These are phyloP conservation scores for Casuarina equisetifolia DNA, from an alignment of 306 rosid species.

Conservation along the genomic window DNA sequence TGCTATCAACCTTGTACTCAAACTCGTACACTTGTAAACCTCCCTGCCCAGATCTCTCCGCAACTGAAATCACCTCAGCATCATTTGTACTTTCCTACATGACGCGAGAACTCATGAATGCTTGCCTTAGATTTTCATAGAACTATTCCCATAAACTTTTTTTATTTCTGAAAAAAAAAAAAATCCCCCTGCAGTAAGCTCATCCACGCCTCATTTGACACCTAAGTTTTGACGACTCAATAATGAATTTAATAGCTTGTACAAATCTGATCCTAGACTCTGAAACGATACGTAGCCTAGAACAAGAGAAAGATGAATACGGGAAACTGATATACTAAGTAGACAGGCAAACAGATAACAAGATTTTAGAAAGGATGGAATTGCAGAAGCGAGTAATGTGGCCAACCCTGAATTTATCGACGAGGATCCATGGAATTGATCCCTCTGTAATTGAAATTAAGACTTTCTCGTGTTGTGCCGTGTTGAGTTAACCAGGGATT, in stretches of 20 bases:
- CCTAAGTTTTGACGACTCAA: not conserved
- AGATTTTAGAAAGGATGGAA: not conserved
- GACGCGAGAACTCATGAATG: conserved; percentile 6
- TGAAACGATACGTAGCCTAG: too few relatives aligned
- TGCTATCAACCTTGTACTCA: conserved; percentile 74
- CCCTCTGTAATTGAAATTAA: not conserved
- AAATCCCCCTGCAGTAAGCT: not conserved
- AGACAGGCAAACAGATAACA: not conserved
- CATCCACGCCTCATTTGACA: not conserved
- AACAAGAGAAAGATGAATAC: not conserved
- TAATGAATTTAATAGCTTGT: not conserved
- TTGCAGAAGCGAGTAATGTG: not conserved
- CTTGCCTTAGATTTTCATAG: not conserved
- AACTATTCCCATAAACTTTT: too few relatives aligned
- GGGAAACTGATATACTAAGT: not conserved
- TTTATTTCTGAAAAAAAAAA: not conserved
- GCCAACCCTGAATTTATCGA: not conserved
- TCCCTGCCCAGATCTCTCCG: conserved; percentile 67
- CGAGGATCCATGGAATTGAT: not conserved
- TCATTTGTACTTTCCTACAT: conserved; percentile 84
- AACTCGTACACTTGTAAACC: conserved; percentile 76
- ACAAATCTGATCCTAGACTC: too few relatives aligned
- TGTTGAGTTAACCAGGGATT: not conserved
- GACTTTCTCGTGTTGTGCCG: not conserved
- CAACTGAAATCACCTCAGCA: conserved; percentile 61